phyloP scores from a whole-genome alignment of 2,329 filamentous ascomycete species.

The Sclerotinia borealis region DNA sequence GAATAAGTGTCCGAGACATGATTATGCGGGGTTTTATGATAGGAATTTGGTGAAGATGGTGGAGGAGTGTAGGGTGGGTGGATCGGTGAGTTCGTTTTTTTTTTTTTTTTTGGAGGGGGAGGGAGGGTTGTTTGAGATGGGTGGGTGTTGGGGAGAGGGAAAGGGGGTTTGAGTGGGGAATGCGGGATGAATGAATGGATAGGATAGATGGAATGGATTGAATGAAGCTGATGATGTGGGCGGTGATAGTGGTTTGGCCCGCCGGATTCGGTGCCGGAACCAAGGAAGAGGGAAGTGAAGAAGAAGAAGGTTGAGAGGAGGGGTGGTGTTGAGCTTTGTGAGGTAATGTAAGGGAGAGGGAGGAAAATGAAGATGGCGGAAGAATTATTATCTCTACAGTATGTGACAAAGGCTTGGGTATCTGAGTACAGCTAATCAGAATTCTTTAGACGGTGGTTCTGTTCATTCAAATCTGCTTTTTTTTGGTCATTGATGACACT shows the following conservation, averaged over 20 bases:
- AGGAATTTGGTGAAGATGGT: slow-evolving; percentile 10
- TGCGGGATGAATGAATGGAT: not conserved
- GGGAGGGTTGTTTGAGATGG: not conserved
- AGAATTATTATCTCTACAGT: not conserved
- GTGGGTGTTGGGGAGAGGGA: not conserved
- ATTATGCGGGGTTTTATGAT: slow-evolving; percentile 5
- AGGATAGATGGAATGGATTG: not conserved
- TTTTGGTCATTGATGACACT: not conserved
- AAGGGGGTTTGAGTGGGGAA: not conserved
- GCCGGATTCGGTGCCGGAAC: not conserved
- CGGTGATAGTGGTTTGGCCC: slow-evolving; percentile 11
- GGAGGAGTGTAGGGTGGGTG: not conserved
- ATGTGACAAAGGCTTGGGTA: not conserved
- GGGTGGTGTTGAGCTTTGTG: not conserved
- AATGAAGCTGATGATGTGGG: not conserved
- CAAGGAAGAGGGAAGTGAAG: not conserved
- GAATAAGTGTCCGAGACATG: not conserved
- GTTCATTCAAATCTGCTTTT: not conserved
- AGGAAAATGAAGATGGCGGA: not conserved
- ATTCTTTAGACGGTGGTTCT: not conserved
- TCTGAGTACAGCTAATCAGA: not conserved
- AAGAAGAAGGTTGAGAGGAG: not conserved
- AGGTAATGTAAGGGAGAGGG: not conserved
- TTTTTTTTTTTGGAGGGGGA: not conserved
- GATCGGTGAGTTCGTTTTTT: not conserved